Conservation (phyloP, 106 monocot species). For the Acorus gramineus region DNA sequence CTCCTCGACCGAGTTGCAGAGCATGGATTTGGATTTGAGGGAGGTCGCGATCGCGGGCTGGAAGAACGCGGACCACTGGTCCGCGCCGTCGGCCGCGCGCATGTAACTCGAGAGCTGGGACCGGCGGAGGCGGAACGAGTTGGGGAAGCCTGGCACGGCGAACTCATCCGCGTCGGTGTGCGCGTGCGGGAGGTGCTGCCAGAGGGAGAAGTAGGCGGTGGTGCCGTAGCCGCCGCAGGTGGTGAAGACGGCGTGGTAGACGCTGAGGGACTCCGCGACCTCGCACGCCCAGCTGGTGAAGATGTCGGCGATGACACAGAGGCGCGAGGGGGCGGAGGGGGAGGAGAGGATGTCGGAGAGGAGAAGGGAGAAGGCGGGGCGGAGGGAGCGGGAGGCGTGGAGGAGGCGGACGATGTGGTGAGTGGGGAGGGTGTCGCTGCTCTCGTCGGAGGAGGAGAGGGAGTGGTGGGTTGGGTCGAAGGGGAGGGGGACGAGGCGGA, state of each 20-base stretch:
- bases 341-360: slow-evolving; percentile 5
- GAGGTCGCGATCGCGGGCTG: slow-evolving; percentile 3
- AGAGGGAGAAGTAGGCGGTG: slow-evolving; percentile 21
- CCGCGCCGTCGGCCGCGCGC: slow-evolving; percentile 3
- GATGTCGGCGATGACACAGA: slow-evolving; percentile 30
- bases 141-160: slow-evolving; percentile 24
- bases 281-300: slow-evolving; percentile 34
- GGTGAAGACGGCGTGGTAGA: slow-evolving; percentile 27
- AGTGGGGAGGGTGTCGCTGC: slow-evolving; percentile 23
- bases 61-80: slow-evolving; percentile 9
- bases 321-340: background rate
- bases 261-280: slow-evolving; percentile 14
- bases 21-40: slow-evolving; percentile 9
- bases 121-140: slow-evolving; percentile 15
- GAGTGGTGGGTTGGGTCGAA: slow-evolving; percentile 26
- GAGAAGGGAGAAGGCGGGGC: slow-evolving; percentile 4
- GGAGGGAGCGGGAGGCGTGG: slow-evolving; percentile 18
- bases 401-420: background rate
- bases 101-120: slow-evolving; percentile 20
- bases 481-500: slow-evolving; percentile 30
- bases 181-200: slow-evolving; percentile 22
- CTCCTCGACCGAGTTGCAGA: slow-evolving; percentile 37
- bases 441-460: slow-evolving; percentile 35
- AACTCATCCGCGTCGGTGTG: slow-evolving; percentile 11
- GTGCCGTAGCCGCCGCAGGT: slow-evolving; percentile 29